phyloP scores from a whole-genome alignment of 2,329 filamentous ascomycete genomes.

The Malbranchea zuffiana region DNA sequence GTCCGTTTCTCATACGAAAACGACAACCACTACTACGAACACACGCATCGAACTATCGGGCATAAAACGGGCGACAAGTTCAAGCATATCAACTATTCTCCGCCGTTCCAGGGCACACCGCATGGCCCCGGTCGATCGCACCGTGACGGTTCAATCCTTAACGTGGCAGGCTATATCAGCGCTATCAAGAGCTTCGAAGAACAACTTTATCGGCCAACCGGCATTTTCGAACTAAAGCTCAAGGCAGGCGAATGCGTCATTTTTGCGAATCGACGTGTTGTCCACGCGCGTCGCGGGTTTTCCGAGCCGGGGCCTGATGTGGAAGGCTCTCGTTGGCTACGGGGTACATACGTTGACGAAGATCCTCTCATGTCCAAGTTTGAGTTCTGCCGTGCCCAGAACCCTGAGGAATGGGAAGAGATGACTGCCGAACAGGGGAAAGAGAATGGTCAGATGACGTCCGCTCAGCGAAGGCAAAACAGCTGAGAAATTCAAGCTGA shows the following conservation, averaged over 20 bases:
- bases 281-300: constrained; percentile 74
- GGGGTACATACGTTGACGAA: constrained; percentile 69
- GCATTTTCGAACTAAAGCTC: constrained; percentile 61
- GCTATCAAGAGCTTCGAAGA: constrained; percentile 51
- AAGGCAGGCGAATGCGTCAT: constrained; percentile 76
- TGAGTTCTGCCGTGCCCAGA: constrained; percentile 27
- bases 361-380: constrained; percentile 48
- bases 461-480: too few relatives aligned
- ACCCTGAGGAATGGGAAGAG: constrained; percentile 2
- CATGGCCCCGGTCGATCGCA: constrained; percentile 1
- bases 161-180: constrained; percentile 13
- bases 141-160: constrained; percentile 5
- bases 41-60: constrained; percentile 47
- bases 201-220: constrained; percentile 46
- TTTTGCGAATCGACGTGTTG: constrained; percentile 79
- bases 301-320: constrained; percentile 38
- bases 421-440: too few relatives aligned
- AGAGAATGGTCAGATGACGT: too few relatives aligned
- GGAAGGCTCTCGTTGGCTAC: constrained; percentile 62
- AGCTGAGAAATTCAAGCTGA: too few relatives aligned
- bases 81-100: constrained; percentile 56
- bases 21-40: constrained; percentile 52
- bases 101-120: constrained; percentile 55
- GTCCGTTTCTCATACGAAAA: constrained; percentile 60
- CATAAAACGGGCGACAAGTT: constrained; percentile 10